Percentiles rank a stretch among this genome's conserved stretches.
Conservation (phyloP, 805 yeast genomes). For the Candida xiaguanensis region DNA sequence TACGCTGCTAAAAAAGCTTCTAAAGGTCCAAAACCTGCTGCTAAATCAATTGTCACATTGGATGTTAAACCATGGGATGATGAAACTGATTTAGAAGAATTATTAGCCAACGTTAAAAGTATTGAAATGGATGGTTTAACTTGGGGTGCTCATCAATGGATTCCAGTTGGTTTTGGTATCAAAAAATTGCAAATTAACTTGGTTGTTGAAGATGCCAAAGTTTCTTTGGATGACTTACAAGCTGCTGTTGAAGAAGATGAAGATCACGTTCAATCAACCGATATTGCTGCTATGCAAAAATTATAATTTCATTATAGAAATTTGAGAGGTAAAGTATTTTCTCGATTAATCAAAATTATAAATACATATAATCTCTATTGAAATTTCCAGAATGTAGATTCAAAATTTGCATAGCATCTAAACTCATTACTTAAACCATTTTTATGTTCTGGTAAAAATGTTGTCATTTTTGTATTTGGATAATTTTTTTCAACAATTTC, state of each 20-base stretch:
- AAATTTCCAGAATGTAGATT: slow-evolving; percentile 65
- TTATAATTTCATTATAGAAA: slow-evolving; percentile 47
- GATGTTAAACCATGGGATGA: slow-evolving; percentile 99
- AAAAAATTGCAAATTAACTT: slow-evolving; percentile 97
- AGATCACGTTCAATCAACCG: slow-evolving; percentile 99
- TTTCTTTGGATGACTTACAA: slow-evolving; percentile 88
- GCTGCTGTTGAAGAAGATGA: slow-evolving; percentile 80
- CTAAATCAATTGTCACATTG: slow-evolving; percentile 93
- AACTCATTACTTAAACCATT: slow-evolving; percentile 87
- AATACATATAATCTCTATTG: background rate
- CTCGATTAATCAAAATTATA: background rate
- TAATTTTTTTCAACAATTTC: slow-evolving; percentile 54
- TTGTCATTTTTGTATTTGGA: slow-evolving; percentile 61
- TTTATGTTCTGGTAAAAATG: slow-evolving; percentile 74
- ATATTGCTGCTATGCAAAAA: slow-evolving; percentile 97
- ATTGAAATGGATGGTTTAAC: slow-evolving; percentile 87
- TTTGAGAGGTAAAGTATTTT: background rate
- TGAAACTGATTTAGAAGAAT: slow-evolving; percentile 90
- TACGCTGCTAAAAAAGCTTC: slow-evolving; percentile 97
- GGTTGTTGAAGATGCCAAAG: slow-evolving; percentile 97
- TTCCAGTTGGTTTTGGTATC: slow-evolving; percentile 99
- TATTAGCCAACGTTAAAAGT: slow-evolving; percentile 82
- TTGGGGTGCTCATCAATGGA: slow-evolving; percentile 97
- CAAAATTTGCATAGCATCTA: slow-evolving; percentile 77
- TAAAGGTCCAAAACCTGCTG: slow-evolving; percentile 97